A percentile compares a stretch with the other conserved stretches of the same genome.
Evolutionary conservation across 306 rosid species (phyloP).

Genomic region (Mucuna pruriens): DNA sequence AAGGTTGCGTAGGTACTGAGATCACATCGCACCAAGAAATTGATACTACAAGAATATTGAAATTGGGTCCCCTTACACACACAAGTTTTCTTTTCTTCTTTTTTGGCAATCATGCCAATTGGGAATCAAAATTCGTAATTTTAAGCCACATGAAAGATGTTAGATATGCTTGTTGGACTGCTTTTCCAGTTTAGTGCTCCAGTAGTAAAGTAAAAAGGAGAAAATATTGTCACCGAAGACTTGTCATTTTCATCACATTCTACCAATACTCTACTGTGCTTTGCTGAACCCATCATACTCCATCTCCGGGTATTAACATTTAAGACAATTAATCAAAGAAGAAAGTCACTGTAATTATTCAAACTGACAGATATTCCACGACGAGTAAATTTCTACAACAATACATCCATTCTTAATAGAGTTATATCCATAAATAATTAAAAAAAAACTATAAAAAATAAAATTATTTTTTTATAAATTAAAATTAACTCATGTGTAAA

Average conservation of each 20-base stretch:
- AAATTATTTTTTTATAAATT: too few relatives aligned
- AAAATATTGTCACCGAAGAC: background rate
- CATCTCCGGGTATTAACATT: too few relatives aligned
- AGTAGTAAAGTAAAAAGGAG: background rate
- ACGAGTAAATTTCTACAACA: too few relatives aligned
- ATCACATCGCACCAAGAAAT: background rate
- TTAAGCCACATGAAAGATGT: background rate
- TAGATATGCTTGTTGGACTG: background rate
- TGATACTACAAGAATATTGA: background rate
- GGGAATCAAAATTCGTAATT: background rate
- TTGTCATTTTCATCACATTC: constrained; percentile 29
- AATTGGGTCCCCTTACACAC: background rate
- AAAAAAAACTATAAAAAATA: too few relatives aligned
- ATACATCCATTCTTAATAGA: too few relatives aligned
- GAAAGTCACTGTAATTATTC: background rate
- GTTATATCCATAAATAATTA: too few relatives aligned
- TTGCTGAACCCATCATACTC: background rate
- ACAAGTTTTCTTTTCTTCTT: background rate
- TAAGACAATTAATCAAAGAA: background rate
- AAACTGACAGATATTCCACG: too few relatives aligned
- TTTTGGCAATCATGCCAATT: background rate
- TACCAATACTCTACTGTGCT: background rate
- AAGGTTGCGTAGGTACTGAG: background rate
- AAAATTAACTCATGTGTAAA: too few relatives aligned
- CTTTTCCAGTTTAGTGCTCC: background rate